phyloP scores from a whole-genome alignment of 495 filamentous ascomycete species.

The Neurospora africana region DNA sequence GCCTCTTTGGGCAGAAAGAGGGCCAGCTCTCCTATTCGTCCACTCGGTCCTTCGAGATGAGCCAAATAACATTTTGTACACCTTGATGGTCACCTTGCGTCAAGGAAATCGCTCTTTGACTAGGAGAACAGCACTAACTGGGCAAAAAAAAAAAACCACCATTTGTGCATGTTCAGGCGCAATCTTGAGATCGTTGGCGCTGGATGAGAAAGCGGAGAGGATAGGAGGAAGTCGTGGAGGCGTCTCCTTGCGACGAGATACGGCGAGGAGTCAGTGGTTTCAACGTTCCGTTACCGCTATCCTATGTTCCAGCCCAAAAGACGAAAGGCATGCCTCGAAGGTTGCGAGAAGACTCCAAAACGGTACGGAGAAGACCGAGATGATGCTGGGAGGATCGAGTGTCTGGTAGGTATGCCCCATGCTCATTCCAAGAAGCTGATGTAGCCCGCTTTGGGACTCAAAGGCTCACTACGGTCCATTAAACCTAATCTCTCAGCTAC shows the following conservation, averaged over 20 bases:
- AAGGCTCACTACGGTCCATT: neutral
- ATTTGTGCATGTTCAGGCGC: neutral
- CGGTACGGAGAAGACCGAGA: neutral
- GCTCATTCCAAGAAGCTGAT: neutral
- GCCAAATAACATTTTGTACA: neutral
- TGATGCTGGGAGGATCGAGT: neutral
- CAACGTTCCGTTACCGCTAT: neutral
- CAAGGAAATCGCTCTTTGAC: conserved; percentile 2
- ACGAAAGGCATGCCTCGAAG: neutral
- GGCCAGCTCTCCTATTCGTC: neutral
- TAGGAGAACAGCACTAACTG: neutral
- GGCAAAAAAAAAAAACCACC: neutral
- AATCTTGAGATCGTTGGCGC: neutral
- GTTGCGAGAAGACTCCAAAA: neutral
- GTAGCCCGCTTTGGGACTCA: neutral
- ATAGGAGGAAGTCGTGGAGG: neutral
- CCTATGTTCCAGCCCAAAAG: neutral
- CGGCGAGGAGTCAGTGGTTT: neutral
- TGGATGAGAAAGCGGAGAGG: neutral
- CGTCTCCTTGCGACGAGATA: neutral
- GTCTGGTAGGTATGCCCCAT: neutral
- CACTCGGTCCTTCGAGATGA: neutral
- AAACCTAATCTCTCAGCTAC: neutral
- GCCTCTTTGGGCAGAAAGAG: conserved; percentile 6
- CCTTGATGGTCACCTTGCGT: neutral